Percentiles rank a stretch among this genome's conserved stretches.
phyloP scores from a whole-genome alignment of 805 yeast genomes.

The Ogataea naganishii region DNA sequence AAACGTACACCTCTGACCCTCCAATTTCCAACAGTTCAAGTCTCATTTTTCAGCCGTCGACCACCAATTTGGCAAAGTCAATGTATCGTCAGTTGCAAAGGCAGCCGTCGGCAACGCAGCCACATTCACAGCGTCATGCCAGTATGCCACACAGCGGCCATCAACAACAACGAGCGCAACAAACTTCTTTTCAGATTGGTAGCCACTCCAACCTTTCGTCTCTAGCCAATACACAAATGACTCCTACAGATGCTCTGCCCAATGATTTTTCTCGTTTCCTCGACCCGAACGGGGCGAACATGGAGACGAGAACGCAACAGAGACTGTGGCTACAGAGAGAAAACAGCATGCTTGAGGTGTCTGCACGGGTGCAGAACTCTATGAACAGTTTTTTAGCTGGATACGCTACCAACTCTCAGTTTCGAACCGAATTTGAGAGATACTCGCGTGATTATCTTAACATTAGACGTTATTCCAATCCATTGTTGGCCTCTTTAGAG shows the following conservation, averaged over 20 bases:
- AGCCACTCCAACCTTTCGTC: constrained; percentile 2
- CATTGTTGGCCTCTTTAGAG: constrained; percentile 54
- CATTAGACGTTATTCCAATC: constrained; percentile 62
- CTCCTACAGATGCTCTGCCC: constrained; percentile 4
- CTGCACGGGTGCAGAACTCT: constrained; percentile 21
- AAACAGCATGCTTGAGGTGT: constrained; percentile 54
- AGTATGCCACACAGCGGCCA: neutral
- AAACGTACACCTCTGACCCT: no score
- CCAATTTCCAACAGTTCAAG: constrained; percentile 3
- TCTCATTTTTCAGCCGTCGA: constrained; percentile 11
- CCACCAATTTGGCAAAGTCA: constrained; percentile 6
- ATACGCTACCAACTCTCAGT: constrained; percentile 42
- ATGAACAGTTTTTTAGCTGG: constrained; percentile 15
- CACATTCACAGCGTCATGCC: neutral
- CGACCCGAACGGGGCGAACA: constrained; percentile 23
- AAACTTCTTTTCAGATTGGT: constrained; percentile 1
- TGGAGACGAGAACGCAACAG: constrained; percentile 74
- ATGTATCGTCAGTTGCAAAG: constrained; percentile 2
- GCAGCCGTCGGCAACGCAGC: neutral
- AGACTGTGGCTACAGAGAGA: constrained; percentile 79
- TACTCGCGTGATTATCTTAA: constrained; percentile 66
- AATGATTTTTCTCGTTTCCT: constrained; percentile 34
- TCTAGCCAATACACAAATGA: constrained; percentile 5
- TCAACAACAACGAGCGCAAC: neutral
- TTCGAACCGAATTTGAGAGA: constrained; percentile 71